phyloP scores from a whole-genome alignment of 2,329 filamentous ascomycete genomes.

The Ophiosphaerella narmari region DNA sequence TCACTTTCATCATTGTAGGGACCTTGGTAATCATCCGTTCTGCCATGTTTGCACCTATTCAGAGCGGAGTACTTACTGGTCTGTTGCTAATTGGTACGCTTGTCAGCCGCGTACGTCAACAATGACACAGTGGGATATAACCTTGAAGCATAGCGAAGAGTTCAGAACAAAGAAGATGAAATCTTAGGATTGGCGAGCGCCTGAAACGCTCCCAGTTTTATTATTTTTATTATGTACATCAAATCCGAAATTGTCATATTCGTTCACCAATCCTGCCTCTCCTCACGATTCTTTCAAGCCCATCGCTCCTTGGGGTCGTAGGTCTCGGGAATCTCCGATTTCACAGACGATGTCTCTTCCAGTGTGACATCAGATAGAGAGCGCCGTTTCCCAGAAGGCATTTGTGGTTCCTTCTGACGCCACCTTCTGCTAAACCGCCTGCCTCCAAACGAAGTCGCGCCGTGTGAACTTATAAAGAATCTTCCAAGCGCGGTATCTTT shows the following conservation, averaged over 20 bases:
- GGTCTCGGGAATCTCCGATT: background rate
- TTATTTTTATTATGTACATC: too few relatives aligned
- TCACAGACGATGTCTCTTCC: background rate
- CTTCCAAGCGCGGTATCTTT: constrained; percentile 15
- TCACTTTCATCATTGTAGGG: constrained; percentile 61
- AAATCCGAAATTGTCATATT: too few relatives aligned
- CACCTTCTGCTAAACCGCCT: constrained; percentile 10
- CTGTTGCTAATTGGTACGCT: constrained; percentile 57
- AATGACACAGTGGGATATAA: constrained; percentile 2
- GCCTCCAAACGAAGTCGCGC: constrained; percentile 6
- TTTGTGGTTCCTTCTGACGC: background rate
- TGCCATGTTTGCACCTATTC: constrained; percentile 62
- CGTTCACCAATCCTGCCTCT: too few relatives aligned
- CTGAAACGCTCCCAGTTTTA: too few relatives aligned
- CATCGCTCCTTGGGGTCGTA: background rate
- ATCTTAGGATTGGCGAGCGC: too few relatives aligned
- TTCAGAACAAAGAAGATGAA: too few relatives aligned
- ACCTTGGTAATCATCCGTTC: constrained; percentile 64
- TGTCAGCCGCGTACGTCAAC: constrained; percentile 36
- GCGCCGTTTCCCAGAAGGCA: background rate
- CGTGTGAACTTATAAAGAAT: constrained; percentile 12
- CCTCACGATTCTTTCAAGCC: background rate
- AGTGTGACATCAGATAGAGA: background rate
- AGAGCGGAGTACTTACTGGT: constrained; percentile 57
- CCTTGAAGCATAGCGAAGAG: too few relatives aligned